Percentiles rank a stretch among this genome's conserved stretches.
Evolutionary conservation across 228 moss, liverwort and hornwort genomes (phyloP).

Genomic region (Sphagnum fallax): DNA sequence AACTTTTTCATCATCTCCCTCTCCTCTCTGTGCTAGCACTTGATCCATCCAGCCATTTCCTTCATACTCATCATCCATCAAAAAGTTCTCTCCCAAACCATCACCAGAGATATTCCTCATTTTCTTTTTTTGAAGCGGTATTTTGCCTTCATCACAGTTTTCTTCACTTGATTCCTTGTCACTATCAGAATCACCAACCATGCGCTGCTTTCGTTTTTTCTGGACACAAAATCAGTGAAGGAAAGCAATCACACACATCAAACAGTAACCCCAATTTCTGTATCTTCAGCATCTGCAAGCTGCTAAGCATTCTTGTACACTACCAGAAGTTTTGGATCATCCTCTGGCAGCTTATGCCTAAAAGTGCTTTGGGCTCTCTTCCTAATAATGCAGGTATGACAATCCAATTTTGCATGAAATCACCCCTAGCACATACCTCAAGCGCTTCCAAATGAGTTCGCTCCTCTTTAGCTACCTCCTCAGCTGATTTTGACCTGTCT

Average conservation of each 20-base stretch:
- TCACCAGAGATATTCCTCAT: conserved; percentile 78
- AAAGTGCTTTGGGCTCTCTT: background rate
- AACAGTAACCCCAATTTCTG: background rate
- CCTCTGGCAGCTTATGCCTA: no score
- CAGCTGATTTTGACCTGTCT: conserved; percentile 77
- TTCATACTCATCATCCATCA: conserved; percentile 73
- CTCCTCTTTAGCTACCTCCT: conserved; percentile 76
- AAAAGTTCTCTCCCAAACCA: conserved; percentile 93
- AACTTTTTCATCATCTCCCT: conserved; percentile 32
- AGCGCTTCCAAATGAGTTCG: conserved; percentile 78
- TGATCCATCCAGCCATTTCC: conserved; percentile 93
- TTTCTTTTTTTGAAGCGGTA: conserved; percentile 42
- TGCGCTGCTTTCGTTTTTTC: conserved; percentile 88
- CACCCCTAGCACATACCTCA: conserved; percentile 34
- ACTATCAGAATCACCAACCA: conserved; percentile 60
- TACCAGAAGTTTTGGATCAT: no score
- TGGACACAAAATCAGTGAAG: conserved; percentile 12
- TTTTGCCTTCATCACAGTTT: conserved; percentile 28
- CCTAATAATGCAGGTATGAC: background rate
- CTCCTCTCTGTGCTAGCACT: conserved; percentile 66
- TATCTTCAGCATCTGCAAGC: no score
- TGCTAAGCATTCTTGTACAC: no score
- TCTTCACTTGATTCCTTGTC: conserved; percentile 58
- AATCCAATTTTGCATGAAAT: background rate
- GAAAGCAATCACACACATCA: background rate